A percentile compares a stretch with the other conserved stretches of the same genome.
phyloP scores from a whole-genome alignment of 2,329 filamentous ascomycete genomes.

The Phaeophleospora eucalypticola region DNA sequence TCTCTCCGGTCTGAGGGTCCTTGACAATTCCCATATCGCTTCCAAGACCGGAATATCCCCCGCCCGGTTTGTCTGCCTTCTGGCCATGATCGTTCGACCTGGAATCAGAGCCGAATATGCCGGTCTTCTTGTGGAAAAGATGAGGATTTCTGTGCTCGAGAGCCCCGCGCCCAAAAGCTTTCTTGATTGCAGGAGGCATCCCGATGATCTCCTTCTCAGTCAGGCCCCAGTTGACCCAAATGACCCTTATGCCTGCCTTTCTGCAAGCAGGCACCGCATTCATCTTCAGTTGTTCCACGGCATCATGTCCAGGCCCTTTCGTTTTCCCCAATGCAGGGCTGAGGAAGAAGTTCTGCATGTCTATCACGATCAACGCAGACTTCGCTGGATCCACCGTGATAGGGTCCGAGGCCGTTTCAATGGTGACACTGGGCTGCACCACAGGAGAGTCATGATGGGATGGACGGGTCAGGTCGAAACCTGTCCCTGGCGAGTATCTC shows the following conservation, averaged over 20 bases:
- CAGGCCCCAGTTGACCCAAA: constrained; percentile 58
- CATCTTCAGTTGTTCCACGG: constrained; percentile 41
- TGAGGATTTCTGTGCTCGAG: constrained; percentile 9
- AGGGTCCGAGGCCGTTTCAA: constrained; percentile 26
- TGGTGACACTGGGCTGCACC: constrained; percentile 19
- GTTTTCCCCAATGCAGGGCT: constrained; percentile 29
- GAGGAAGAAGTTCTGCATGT: constrained; percentile 35
- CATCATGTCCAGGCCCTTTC: constrained; percentile 39
- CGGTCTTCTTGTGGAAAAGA: background rate
- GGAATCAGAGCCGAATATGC: background rate
- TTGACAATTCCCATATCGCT: constrained; percentile 27
- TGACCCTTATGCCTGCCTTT: constrained; percentile 47
- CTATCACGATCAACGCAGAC: constrained; percentile 34
- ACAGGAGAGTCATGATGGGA: constrained; percentile 26
- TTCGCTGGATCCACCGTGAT: constrained; percentile 33
- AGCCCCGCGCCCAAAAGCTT: constrained; percentile 46
- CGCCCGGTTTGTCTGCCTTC: constrained; percentile 23
- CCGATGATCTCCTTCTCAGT: constrained; percentile 47
- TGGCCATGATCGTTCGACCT: background rate
- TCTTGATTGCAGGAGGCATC: constrained; percentile 49
- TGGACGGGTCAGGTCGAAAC: constrained; percentile 47
- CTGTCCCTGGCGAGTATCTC: constrained; percentile 40
- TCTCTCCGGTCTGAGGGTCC: constrained; percentile 40
- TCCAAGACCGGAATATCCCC: constrained; percentile 32
- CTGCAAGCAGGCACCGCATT: constrained; percentile 48